These are phyloP conservation scores for Herpetomonas tarakana DNA, from an alignment of 208 protist genomes.

Conservation along the genomic window DNA sequence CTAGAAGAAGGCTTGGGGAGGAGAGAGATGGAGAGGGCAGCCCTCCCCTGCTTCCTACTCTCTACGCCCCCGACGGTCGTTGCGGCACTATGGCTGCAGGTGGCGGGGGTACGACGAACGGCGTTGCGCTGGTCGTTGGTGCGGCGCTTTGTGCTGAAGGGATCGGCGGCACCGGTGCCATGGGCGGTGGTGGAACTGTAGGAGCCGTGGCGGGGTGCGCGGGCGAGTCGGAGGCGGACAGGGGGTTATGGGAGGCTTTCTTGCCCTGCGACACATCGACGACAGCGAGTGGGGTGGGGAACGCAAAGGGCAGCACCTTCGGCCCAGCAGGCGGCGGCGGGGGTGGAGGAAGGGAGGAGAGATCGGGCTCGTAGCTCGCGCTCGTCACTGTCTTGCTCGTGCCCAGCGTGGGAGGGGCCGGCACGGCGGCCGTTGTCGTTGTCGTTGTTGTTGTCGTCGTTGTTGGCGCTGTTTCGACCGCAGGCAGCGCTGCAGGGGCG, in stretches of 20 bases:
- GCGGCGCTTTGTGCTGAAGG: neutral
- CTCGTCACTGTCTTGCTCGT: slow-evolving; percentile 18
- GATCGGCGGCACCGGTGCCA: neutral
- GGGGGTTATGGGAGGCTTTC: neutral
- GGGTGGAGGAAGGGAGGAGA: slow-evolving; percentile 28
- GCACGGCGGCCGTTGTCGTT: neutral
- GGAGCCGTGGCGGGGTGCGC: neutral
- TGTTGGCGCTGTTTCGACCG: slow-evolving; percentile 1
- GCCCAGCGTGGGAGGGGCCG: slow-evolving; percentile 1
- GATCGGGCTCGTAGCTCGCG: slow-evolving; percentile 39
- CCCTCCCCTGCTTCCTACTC: too few relatives aligned
- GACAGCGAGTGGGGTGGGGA: slow-evolving; percentile 6
- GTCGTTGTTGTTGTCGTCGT: neutral
- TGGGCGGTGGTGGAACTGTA: neutral
- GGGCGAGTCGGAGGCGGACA: neutral
- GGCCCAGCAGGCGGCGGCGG: slow-evolving; percentile 11
- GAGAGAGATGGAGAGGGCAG: too few relatives aligned
- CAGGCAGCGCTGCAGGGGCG: neutral
- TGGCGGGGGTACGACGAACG: neutral
- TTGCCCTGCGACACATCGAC: slow-evolving; percentile 9
- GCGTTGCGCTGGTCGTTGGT: neutral
- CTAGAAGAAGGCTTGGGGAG: too few relatives aligned
- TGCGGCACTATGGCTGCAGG: neutral
- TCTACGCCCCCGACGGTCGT: too few relatives aligned
- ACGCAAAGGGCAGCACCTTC: neutral